Percentiles rank a stretch among this genome's conserved stretches.
Evolutionary conservation across 345 rosid genomes (phyloP).

Genomic region (Combretum micranthum): DNA sequence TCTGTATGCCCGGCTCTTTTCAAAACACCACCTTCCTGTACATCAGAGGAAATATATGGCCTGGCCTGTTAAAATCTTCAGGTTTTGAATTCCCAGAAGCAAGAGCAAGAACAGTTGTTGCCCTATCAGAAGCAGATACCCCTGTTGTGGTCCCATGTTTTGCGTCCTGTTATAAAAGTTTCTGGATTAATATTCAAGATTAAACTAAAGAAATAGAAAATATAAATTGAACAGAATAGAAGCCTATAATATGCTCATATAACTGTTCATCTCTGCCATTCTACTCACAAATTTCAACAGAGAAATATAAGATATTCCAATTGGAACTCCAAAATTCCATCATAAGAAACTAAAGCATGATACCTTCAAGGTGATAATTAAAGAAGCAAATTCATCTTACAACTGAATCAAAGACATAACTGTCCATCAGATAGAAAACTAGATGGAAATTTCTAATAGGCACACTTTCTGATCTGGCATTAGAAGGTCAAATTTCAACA

Average conservation of each 20-base stretch:
- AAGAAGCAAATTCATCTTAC: no score
- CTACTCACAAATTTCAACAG: no score
- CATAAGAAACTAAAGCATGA: no score
- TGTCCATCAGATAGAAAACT: no score
- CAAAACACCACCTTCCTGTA: slow-evolving; percentile 70
- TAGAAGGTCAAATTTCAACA: neutral
- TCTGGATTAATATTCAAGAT: neutral
- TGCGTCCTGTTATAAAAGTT: slow-evolving; percentile 43
- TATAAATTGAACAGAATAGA: neutral
- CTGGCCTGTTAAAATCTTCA: slow-evolving; percentile 75
- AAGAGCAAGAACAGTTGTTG: slow-evolving; percentile 59
- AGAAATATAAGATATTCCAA: no score
- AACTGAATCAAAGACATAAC: no score
- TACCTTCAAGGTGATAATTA: no score
- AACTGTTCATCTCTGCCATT: no score
- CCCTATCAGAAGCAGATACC: slow-evolving; percentile 78
- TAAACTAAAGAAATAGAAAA: neutral
- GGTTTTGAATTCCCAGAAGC: slow-evolving; percentile 76
- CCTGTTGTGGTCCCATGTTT: slow-evolving; percentile 80
- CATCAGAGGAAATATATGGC: slow-evolving; percentile 69
- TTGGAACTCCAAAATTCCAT: no score
- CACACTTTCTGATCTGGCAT: no score
- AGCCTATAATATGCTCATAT: neutral
- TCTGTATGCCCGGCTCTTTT: slow-evolving; percentile 90
- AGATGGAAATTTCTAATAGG: no score